Base-by-base conservation (phyloP, 1,284 basidiomycete genomes). In the Apiotrichum siamense region DNA sequence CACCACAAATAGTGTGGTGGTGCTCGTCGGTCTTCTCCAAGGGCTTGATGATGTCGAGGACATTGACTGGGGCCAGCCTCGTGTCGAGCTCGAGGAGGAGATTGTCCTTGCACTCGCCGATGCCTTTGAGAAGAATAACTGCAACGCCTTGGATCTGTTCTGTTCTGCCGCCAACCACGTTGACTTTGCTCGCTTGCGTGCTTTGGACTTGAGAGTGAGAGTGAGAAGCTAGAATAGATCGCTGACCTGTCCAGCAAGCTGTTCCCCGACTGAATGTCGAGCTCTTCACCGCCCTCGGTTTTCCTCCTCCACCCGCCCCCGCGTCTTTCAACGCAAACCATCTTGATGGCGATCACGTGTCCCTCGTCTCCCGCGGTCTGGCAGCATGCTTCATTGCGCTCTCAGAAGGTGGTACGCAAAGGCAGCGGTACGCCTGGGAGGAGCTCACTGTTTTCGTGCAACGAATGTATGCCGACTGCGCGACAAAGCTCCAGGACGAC, bases 61-160 rank as follows among this genome's bases (percentile, higher is more conserved):
- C 12, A 31, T 63, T 7, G 56, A 67, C 20, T 69, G 66, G 66
- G 62, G 60, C 15, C 23, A 47, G 15, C 51, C 39, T 7, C 46
- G 62, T 17, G 24, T 47, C 5, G 51, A 53, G 15, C 42, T 69
- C 33, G 66, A 69, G 37, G 65, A 66, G 39, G 56, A 54, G 18
- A 41, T 65, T 1, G 57, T 66, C 3, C 36, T 65, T 12, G 54
- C 45, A 2, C 15, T 61, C 9, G 51, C 54, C 3, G 57, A 57
- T 6, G 24, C 25, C 3, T 20, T 54, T 4, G 54, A 53, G 27
- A 41, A 47, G 20, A 31, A 37, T n/a, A 40, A 15, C 7, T 32
- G 39, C n/a, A 49, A 46, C 3, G 45, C 47, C 13, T 21, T 58
- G 7, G 24, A 50, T 6, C n/a, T 51, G 7, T 52, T 61, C 12